A percentile compares a stretch with the other conserved stretches of the same genome.
phyloP scores from a whole-genome alignment of 257 asterid species.

The Scutellaria barbata region DNA sequence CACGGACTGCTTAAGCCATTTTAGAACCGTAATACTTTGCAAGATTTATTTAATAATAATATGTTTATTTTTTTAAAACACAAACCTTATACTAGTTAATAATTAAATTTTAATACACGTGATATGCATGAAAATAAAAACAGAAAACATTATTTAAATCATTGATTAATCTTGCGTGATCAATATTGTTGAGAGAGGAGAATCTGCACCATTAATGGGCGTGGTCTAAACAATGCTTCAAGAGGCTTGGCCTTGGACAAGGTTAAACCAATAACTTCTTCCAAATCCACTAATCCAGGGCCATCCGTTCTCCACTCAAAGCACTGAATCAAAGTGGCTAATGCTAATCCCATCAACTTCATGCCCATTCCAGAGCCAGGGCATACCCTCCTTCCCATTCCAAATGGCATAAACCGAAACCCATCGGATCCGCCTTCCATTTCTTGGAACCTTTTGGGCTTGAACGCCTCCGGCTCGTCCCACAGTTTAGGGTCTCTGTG shows the following conservation, averaged over 20 bases:
- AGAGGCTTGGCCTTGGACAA: conserved; percentile 43
- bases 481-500: conserved; percentile 47
- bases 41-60: too few relatives aligned
- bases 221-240: conserved; percentile 45
- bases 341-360: conserved; percentile 42
- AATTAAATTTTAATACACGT: too few relatives aligned
- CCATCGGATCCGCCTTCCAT: conserved; percentile 32
- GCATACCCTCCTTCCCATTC: conserved; percentile 58
- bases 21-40: too few relatives aligned
- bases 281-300: conserved; percentile 33
- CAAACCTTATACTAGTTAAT: too few relatives aligned
- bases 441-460: conserved; percentile 43
- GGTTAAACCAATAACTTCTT: conserved; percentile 38
- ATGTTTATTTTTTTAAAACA: too few relatives aligned
- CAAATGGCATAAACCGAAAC: conserved; percentile 45
- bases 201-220: conserved; percentile 16
- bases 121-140: too few relatives aligned
- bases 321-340: conserved; percentile 52
- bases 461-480: conserved; percentile 38
- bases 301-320: conserved; percentile 57
- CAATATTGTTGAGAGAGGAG: conserved; percentile 26
- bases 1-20: too few relatives aligned
- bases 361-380: conserved; percentile 50
- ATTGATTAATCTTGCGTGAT: too few relatives aligned
- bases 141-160: too few relatives aligned